Evolutionary conservation across 2,329 filamentous ascomycete genomes (phyloP).

Genomic region (Trichoderma harzianum): DNA sequence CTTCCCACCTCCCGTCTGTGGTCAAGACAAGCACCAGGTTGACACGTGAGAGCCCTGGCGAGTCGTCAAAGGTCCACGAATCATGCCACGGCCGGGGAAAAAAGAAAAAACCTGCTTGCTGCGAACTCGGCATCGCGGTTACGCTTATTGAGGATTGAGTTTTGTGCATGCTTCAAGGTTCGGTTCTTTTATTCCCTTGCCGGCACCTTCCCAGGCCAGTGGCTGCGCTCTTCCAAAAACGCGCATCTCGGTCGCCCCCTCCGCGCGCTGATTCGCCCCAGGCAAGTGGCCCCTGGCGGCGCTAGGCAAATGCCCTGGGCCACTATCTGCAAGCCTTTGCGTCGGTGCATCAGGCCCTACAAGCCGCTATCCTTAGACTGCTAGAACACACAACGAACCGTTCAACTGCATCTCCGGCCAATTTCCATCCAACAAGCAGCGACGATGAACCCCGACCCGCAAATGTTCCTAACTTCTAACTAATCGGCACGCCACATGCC

Average conservation of each 20-base stretch:
- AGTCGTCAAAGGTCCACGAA: neutral
- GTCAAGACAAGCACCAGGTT: neutral
- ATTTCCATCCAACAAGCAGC: conserved; percentile 7
- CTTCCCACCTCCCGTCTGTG: neutral
- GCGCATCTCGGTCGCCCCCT: neutral
- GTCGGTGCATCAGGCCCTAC: neutral
- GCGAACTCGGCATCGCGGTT: neutral
- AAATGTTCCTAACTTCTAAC: neutral
- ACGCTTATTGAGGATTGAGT: conserved; percentile 12
- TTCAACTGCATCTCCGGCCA: conserved; percentile 1
- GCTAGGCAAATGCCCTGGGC: neutral
- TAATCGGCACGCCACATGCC: conserved; percentile 11
- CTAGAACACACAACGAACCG: neutral
- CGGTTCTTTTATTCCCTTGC: neutral
- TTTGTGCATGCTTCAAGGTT: conserved; percentile 7
- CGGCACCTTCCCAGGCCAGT: neutral
- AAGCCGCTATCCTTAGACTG: too few relatives aligned
- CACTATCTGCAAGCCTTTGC: neutral
- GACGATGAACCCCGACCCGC: conserved; percentile 9
- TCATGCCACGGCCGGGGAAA: neutral
- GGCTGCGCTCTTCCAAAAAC: conserved; percentile 9
- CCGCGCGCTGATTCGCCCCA: conserved; percentile 5
- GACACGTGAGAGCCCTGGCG: neutral
- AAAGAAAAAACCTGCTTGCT: neutral
- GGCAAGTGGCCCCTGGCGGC: neutral